Evolutionary conservation across 2,329 filamentous ascomycete species (phyloP), one percentile per base, ranked within the genome.

Genomic region (Leptographium procerum): DNA sequence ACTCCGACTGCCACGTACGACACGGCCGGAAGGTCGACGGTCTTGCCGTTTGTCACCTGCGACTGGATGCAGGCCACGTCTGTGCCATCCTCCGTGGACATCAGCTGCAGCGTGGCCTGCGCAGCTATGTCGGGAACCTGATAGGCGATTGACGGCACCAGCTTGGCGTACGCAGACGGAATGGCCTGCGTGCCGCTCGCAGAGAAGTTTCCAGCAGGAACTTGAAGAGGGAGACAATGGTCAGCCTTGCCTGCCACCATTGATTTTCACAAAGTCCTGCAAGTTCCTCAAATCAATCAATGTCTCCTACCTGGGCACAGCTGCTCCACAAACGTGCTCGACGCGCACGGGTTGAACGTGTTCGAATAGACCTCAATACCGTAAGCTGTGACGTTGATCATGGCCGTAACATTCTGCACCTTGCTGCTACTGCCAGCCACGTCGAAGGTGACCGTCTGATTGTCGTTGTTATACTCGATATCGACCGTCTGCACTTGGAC

Each of bases 131-230:
- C 91, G 55, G 94, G 94, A 34, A 99, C 78, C 61, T 83, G 81
- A 74, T 96, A 99, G 14, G 92, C 92, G 64, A 99, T 95, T 2
- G 83, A 75, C 1, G 94, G 94, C 47, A 99, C 92, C 72, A 87
- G 74, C 57, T 79, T 79, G 58, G 89, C 84, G 68, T 85, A 92
- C 61, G 84, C 67, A 0, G 80, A 72, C 19, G 91, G 88, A 45
- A 99, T 88, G 33, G 77, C 72, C 69, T 94, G 87, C 4, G 73
- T 75, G 52, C 91, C 92, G 50, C 75, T 73, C 9, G 92, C 91
- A 16, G 82, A 72, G 67, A 97, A 99, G 7, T 71, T 73, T 28
- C 89, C 88, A 4, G 77, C 75, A 14, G 91, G 91, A 10, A 96
- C 86, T 86, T 60, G n/a, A n/a, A n/a, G n/a, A n/a, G n/a, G n/a